Evolutionary conservation across 2,329 filamentous ascomycete genomes (phyloP), one percentile per base, ranked within the genome.

Genomic region (Rutstroemia sydowiana): DNA sequence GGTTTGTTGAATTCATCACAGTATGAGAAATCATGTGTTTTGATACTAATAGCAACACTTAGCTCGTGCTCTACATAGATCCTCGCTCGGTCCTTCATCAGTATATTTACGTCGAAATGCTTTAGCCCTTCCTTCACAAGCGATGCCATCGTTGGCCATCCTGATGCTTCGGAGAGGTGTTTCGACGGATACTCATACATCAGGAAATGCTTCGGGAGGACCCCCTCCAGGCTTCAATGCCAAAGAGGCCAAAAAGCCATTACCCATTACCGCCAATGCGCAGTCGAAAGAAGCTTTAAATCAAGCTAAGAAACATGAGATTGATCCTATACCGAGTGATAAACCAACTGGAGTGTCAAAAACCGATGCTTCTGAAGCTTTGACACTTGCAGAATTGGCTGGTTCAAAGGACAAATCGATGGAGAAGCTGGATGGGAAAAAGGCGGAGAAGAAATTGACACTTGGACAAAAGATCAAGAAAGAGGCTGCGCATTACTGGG

Each of bases 401-500:
- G 75, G 76, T 9, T 75, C 77, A 57, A 88, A 85, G 70, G 75
- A 84, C 59, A 80, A 78, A 48, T 67, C 75, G 0, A 69, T 78
- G 8, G 76, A 81, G 52, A 82, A 82, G 65, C 77, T 81, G 59
- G 81, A 87, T 52, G 71, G 70, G 70, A 76, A 82, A 61, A 85
- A 87, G 69, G 84, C 87, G 56, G 79, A 85, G 62, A 89, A 91
- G 74, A 96, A 95, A 67, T 72, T 95, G 70, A 95, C 91, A 0
- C 45, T 97, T 1, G 85, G 82, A 70, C 88, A 97, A 69, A 95
- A 91, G 73, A 84, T 98, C 65, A 98, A 95, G 78, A 91, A 95
- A 69, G 93, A 98, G 71, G 78, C 77, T 13, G 82, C 85, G 56
- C 93, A 98, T 70, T 98, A 98, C 73, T 97, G 93, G 92, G 93